These are phyloP conservation scores for Saraca asoca DNA, from an alignment of 331 rosid genomes.

Conservation along the genomic window DNA sequence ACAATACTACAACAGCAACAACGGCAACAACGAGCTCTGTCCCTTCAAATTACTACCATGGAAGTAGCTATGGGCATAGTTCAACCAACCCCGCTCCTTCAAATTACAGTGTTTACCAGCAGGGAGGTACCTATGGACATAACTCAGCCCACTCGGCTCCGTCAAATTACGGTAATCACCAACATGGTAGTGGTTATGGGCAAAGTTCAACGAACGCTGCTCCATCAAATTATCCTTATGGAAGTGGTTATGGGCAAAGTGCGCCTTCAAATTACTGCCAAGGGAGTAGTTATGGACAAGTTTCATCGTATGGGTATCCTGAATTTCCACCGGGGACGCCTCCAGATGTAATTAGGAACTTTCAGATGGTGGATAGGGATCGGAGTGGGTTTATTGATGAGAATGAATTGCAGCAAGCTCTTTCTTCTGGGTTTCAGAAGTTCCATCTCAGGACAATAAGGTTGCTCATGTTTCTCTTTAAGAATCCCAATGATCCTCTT, in stretches of 20 bases:
- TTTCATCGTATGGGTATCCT: constrained; percentile 37
- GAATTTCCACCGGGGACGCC: constrained; percentile 69
- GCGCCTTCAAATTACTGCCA: constrained; percentile 2
- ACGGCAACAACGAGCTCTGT: constrained; percentile 5
- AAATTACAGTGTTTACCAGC: neutral
- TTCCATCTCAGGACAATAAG: constrained; percentile 75
- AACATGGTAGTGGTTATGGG: neutral
- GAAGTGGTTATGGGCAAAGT: constrained; percentile 26
- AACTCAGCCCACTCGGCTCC: no score
- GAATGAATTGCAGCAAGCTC: constrained; percentile 75
- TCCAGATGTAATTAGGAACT: constrained; percentile 66
- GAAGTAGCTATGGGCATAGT: constrained; percentile 4
- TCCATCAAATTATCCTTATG: constrained; percentile 25
- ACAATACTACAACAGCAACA: neutral
- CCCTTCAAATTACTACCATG: neutral
- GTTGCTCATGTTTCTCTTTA: constrained; percentile 78
- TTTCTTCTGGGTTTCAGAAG: constrained; percentile 68
- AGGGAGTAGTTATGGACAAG: constrained; percentile 23
- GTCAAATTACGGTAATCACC: neutral
- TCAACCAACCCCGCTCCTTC: constrained; percentile 7
- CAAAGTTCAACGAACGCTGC: neutral
- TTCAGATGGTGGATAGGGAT: constrained; percentile 81
- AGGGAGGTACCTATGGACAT: constrained; percentile 28
- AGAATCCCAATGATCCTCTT: constrained; percentile 51
- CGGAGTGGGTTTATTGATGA: constrained; percentile 84